Evolutionary conservation across 2,329 filamentous ascomycete genomes (phyloP), one percentile per base, ranked within the genome.

Genomic region (Rutstroemia sp.): DNA sequence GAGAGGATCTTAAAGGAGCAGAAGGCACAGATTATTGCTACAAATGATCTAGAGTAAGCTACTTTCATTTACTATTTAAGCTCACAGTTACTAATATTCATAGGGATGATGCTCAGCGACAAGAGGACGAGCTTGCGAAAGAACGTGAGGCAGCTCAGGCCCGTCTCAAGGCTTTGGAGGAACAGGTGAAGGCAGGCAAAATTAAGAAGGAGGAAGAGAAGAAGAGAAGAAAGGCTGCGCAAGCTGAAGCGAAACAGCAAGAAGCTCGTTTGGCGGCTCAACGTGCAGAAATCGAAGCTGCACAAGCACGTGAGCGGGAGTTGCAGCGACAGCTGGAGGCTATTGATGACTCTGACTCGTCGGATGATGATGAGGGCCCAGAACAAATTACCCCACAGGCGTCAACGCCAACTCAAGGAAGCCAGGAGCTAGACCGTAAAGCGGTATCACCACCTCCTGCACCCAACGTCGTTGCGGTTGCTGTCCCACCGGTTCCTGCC

Each of bases 171-270:
- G 91, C 90, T 16, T 81, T 99, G 8, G 92, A 99, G 72, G 91
- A 97, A 70, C 91, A 96, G 72, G 91, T 97, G 52, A 86, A 86
- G 61, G 89, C 92, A 69, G 90, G 92, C 66, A 99, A 97, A 75
- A 75, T 97, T 52, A 92, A 90, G 78, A 97, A 96, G 73, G 88
- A 95, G 64, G 94, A 99, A 71, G 94, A 96, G 74, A 96, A 95
- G 77, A 89, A 86, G 61, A 87, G 82, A 65, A 94, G 91, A 77
- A 92, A 96, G 75, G 92, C 90, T 21, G 91, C 91, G 9, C 79
- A 88, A 67, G 88, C 87, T 50, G 90, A 94, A 64, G 83, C 91
- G 7, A 92, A 90, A 71, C 90, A 96, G 66, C 92, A 95, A 70
- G 92, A 97, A 71, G 78, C 85, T 53, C 87, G 88, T 70, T 77